phyloP scores from a whole-genome alignment of 371 early-diverging fungal species.

The Rhizopus sp. region DNA sequence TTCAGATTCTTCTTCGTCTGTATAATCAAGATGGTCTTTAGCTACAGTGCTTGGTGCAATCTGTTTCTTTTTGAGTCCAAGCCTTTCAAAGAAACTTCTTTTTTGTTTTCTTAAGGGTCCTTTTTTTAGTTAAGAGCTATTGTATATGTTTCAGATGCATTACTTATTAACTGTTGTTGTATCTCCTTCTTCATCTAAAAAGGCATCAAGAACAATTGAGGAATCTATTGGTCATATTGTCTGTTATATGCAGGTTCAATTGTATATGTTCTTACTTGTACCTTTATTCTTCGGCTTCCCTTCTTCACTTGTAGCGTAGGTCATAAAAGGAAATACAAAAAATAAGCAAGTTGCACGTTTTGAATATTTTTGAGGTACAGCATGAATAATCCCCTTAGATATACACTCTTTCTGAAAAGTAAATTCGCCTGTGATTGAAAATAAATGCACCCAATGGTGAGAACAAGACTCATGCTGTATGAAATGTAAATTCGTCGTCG shows the following conservation, averaged over 20 bases:
- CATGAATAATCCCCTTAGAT: too few species aligned
- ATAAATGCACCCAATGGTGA: too few species aligned
- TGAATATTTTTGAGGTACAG: too few species aligned
- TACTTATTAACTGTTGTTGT: not conserved
- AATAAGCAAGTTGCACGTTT: too few species aligned
- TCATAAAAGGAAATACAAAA: not conserved
- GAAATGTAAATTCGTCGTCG: too few species aligned
- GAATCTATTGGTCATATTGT: not conserved
- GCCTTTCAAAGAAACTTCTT: constrained; percentile 23
- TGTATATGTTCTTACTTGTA: not conserved
- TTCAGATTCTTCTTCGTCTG: constrained; percentile 2
- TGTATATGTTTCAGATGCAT: not conserved
- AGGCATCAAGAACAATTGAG: not conserved
- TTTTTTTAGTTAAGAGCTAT: not conserved
- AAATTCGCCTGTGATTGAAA: too few species aligned
- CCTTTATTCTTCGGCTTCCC: not conserved
- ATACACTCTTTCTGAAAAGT: too few species aligned
- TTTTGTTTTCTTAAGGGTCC: constrained; percentile 3
- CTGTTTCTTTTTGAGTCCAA: constrained; percentile 18
- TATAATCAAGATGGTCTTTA: constrained; percentile 6
- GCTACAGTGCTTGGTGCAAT: constrained; percentile 6
- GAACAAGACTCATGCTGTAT: too few species aligned
- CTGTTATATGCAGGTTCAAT: not conserved
- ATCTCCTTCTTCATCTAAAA: constrained; percentile 1
- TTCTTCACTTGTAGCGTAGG: not conserved